phyloP scores from a whole-genome alignment of 148 eudicot genomes.

The Cornus florida region DNA sequence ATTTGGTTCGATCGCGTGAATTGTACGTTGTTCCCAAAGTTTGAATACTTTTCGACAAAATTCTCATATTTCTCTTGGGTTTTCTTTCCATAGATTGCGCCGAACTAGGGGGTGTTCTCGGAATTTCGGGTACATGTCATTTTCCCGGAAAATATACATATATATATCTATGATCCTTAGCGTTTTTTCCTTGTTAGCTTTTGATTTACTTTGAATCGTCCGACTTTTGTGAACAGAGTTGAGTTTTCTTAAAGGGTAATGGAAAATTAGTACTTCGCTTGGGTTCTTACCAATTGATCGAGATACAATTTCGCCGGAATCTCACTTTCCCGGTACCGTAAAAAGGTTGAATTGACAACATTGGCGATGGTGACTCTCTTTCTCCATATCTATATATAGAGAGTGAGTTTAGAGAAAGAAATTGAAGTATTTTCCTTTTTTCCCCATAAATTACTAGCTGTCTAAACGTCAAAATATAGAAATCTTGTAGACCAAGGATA shows the following conservation, averaged over 20 bases:
- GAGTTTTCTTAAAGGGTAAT: too few relatives aligned
- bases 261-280: too few relatives aligned
- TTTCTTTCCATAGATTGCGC: too few relatives aligned
- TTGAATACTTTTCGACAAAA: too few relatives aligned
- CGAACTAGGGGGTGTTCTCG: too few relatives aligned
- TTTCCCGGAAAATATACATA: too few relatives aligned
- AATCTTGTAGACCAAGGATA: not conserved
- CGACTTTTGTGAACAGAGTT: too few relatives aligned
- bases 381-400: not conserved
- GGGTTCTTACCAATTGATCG: not conserved
- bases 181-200: not conserved
- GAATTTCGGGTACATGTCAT: too few relatives aligned
- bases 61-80: too few relatives aligned
- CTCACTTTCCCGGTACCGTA: conserved; percentile 2
- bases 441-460: not conserved
- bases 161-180: not conserved
- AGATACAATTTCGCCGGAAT: not conserved
- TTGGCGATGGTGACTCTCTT: not conserved
- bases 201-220: conserved; percentile 11
- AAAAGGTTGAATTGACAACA: not conserved
- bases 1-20: too few relatives aligned
- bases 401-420: not conserved
- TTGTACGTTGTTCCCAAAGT: not conserved
- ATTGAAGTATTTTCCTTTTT: not conserved
- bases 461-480: not conserved